A percentile compares a stretch with the other conserved stretches of the same genome.
These are phyloP conservation scores for Raphanus raphanistrum DNA, from an alignment of 345 rosid genomes.

Conservation along the genomic window DNA sequence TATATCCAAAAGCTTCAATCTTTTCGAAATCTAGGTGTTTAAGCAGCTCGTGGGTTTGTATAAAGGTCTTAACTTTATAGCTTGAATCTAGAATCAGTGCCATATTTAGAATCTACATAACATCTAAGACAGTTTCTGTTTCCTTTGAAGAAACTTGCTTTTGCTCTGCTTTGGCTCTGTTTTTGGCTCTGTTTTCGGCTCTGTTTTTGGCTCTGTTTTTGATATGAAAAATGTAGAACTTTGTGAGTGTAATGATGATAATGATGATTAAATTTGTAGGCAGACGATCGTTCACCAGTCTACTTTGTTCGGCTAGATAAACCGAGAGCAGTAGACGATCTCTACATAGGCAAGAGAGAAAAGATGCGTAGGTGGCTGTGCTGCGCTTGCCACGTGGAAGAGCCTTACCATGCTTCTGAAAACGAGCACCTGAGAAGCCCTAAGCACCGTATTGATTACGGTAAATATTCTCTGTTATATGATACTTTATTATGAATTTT, in stretches of 20 bases:
- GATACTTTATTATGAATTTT: too few species aligned
- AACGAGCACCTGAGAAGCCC: conserved; percentile 68
- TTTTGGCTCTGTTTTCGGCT: neutral
- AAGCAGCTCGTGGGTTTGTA: conserved; percentile 18
- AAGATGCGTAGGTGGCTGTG: conserved; percentile 97
- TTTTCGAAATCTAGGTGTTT: neutral
- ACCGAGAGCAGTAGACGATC: conserved; percentile 49
- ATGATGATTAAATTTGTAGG: conserved; percentile 18
- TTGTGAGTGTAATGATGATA: conserved; percentile 12
- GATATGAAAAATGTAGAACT: neutral
- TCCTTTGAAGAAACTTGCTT: neutral
- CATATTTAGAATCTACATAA: neutral
- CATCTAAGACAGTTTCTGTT: conserved; percentile 5
- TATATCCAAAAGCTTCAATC: conserved; percentile 1
- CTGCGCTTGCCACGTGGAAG: conserved; percentile 83
- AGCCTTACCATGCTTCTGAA: conserved; percentile 64
- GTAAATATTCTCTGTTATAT: neutral
- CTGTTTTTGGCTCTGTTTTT: too few species aligned
- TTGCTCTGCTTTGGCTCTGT: neutral
- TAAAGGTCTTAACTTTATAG: conserved; percentile 26
- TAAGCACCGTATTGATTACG: conserved; percentile 33
- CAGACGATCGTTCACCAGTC: conserved; percentile 27
- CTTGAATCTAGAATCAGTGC: conserved; percentile 7
- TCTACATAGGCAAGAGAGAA: conserved; percentile 58
- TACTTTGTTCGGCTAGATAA: conserved; percentile 60